Evolutionary conservation across 225 moss, liverwort and hornwort genomes (phyloP), one percentile per base, ranked within the genome.

Genomic region (Neckera pumila): DNA sequence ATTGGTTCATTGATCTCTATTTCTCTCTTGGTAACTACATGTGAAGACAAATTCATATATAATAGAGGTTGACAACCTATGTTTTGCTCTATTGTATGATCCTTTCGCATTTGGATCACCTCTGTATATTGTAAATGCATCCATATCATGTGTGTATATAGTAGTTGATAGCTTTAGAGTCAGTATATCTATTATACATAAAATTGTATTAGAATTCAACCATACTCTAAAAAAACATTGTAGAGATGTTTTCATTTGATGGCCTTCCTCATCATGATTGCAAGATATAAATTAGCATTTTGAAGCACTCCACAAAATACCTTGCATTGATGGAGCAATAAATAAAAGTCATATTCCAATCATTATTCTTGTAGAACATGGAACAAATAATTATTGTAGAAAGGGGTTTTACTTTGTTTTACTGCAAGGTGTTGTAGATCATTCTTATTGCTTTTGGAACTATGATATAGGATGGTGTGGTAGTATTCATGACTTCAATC

Each of bases 81-180:
- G 33, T 58, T 64, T 64, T 64, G 14, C 9, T 64, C 17, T 33
- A 64, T 33, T 17, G 2, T 10, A 64, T 9, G 17, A 15, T 64
- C 17, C 17, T 54, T 54, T 54, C 53, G 17, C 15, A 12, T 49
- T 4, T 13, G 4, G 13, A 13, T 49, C 49, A 49, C 49, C 49
- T 49, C 4, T 49, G 3, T 49, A 49, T 4, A 64, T 45, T 45
- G 45, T 45, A 45, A 8, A 6, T 45, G 9, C 45, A 45, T 45
- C 45, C 9, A 9, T 8, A 45, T 45, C 45, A 45, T 10, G 2
- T 45, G 8, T 45, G 45, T 45, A 45, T 45, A 9, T n/a, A 20
- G 6, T 67, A n/a, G 21, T 6, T n/a, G 0, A n/a, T n/a, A 67
- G 3, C 22, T n/a, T n/a, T 0, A 67, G 0, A 21, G 21, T 67